Conservation (phyloP, 495 filamentous ascomycete genomes). For the Annulohypoxylon moriforme region DNA sequence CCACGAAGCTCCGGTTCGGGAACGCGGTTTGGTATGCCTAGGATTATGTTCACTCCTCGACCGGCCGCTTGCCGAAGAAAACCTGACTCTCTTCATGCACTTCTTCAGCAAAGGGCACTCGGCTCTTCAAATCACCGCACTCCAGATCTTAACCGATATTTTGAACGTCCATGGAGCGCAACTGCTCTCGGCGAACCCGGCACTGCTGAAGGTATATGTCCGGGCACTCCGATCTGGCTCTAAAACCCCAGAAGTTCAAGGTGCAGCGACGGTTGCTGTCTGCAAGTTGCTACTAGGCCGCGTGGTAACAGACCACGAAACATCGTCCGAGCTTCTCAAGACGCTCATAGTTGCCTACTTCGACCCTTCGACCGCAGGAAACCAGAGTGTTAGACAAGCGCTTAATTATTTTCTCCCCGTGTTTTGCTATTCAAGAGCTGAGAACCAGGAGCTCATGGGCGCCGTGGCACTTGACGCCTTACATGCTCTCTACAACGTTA, state of each 20-base stretch:
- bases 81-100: slow-evolving; percentile 92
- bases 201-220: slow-evolving; percentile 80
- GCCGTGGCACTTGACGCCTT: slow-evolving; percentile 74
- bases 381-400: slow-evolving; percentile 88
- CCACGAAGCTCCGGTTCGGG: slow-evolving; percentile 91
- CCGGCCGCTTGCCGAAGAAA: slow-evolving; percentile 90
- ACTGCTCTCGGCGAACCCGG: slow-evolving; percentile 67
- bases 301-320: slow-evolving; percentile 66
- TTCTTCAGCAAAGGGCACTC: slow-evolving; percentile 95
- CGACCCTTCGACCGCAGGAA: slow-evolving; percentile 83
- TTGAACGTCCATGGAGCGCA: slow-evolving; percentile 85
- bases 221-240: slow-evolving; percentile 77
- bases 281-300: slow-evolving; percentile 88
- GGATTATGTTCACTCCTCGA: slow-evolving; percentile 93
- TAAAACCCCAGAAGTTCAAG: slow-evolving; percentile 77
- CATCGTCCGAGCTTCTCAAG: slow-evolving; percentile 77
- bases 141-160: slow-evolving; percentile 95
- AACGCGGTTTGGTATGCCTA: slow-evolving; percentile 87
- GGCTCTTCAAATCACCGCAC: slow-evolving; percentile 84
- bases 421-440: slow-evolving; percentile 83
- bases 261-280: slow-evolving; percentile 81
- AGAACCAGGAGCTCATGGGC: slow-evolving; percentile 85
- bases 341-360: slow-evolving; percentile 88
- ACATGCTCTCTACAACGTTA: slow-evolving; percentile 71
- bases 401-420: slow-evolving; percentile 96